Percentiles rank a stretch among this genome's conserved stretches.
Conservation (phyloP, 768 basidiomycete genomes). For the Butyriboletus loyo region DNA sequence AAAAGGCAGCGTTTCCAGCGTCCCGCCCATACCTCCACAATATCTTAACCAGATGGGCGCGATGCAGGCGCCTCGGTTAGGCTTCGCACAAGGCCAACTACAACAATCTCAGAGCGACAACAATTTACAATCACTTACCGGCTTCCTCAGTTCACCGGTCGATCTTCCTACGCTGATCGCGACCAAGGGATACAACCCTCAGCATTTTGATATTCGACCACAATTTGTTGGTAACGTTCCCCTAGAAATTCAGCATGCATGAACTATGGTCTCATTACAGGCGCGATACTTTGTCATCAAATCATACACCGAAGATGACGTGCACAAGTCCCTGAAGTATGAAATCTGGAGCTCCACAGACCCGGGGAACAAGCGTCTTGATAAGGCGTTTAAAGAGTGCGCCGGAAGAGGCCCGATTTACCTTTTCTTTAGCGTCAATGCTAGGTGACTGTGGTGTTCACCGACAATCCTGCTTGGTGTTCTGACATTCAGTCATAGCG, state of each 20-base stretch:
- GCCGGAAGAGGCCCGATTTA: conserved; percentile 91
- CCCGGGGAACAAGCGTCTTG: conserved; percentile 94
- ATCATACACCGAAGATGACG: conserved; percentile 98
- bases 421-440: conserved; percentile 98
- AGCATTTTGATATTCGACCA: conserved; percentile 78
- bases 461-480: not conserved
- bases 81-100: conserved; percentile 30
- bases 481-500: conserved; percentile 43
- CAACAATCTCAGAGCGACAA: conserved; percentile 29
- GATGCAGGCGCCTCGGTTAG: conserved; percentile 38
- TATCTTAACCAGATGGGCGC: conserved; percentile 57
- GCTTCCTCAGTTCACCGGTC: conserved; percentile 62
- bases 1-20: conserved; percentile 51
- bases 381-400: conserved; percentile 97
- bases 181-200: conserved; percentile 88
- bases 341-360: conserved; percentile 98
- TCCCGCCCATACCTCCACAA: conserved; percentile 72
- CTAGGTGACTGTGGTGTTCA: conserved; percentile 45
- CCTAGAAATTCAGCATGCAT: not conserved
- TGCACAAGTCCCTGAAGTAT: conserved; percentile 96
- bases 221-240: conserved; percentile 54
- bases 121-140: conserved; percentile 39
- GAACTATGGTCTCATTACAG: conserved; percentile 35
- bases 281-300: conserved; percentile 98
- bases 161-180: conserved; percentile 85